phyloP scores from a whole-genome alignment of 139 green algal species.

The Ettlia oleoabundans region DNA sequence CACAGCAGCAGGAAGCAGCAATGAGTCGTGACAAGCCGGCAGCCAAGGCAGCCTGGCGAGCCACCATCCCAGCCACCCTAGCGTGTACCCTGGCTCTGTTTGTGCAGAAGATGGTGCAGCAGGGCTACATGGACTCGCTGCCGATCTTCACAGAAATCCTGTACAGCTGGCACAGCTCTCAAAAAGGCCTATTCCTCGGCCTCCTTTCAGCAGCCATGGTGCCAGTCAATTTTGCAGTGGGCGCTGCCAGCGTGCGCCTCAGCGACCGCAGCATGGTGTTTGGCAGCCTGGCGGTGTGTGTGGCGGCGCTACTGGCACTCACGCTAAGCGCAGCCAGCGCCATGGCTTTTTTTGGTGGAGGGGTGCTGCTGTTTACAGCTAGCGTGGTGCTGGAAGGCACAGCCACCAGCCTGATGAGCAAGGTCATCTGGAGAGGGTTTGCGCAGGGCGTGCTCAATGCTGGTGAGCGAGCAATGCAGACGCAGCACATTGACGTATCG shows the following conservation, averaged over 20 bases:
- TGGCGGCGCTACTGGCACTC: background rate
- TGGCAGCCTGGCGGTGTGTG: background rate
- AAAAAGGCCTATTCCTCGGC: slow-evolving; percentile 52
- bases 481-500: too few relatives aligned
- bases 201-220: slow-evolving; percentile 43
- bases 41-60: slow-evolving; percentile 7
- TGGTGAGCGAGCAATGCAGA: background rate
- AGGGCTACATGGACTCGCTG: slow-evolving; percentile 55
- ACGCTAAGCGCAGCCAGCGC: background rate
- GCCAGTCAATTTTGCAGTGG: slow-evolving; percentile 47
- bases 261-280: slow-evolving; percentile 43
- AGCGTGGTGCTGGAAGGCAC: slow-evolving; percentile 54
- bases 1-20: background rate
- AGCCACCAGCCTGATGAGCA: slow-evolving; percentile 42
- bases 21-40: background rate
- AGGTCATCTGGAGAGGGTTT: slow-evolving; percentile 17
- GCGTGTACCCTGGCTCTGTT: slow-evolving; percentile 45
- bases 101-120: slow-evolving; percentile 47
- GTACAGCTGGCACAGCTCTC: slow-evolving; percentile 41
- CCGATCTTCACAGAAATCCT: slow-evolving; percentile 48
- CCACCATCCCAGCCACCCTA: slow-evolving; percentile 28
- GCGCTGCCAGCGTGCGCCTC: slow-evolving; percentile 16
- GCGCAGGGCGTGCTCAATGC: background rate
- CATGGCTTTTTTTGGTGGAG: slow-evolving; percentile 24
- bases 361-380: slow-evolving; percentile 33